Evolutionary conservation across 2,329 filamentous ascomycete species (phyloP).

Genomic region (Penicillium sp.): DNA sequence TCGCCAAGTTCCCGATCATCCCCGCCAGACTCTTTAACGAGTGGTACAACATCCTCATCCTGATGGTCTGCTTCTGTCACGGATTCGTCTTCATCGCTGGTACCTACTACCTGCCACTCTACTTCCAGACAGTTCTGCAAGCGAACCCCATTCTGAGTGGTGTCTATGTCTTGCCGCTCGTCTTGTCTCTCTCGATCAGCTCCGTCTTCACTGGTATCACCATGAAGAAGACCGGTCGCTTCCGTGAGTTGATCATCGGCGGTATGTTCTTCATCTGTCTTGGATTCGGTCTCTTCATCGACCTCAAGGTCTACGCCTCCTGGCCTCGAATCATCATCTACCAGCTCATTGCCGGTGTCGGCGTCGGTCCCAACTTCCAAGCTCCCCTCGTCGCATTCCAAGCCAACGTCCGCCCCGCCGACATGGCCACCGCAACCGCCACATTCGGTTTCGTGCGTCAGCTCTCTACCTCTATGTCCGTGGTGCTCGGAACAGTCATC

Average conservation of each 20-base stretch:
- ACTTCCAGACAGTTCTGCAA: conserved; percentile 76
- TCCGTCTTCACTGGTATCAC: conserved; percentile 66
- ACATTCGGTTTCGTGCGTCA: conserved; percentile 64
- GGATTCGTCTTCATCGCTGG: conserved; percentile 76
- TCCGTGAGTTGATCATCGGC: conserved; percentile 61
- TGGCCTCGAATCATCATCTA: conserved; percentile 54
- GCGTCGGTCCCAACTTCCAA: conserved; percentile 66
- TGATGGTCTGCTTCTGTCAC: conserved; percentile 70
- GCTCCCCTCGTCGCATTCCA: conserved; percentile 66
- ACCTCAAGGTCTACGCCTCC: conserved; percentile 55
- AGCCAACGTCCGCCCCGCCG: conserved; percentile 58
- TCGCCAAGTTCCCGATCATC: conserved; percentile 77
- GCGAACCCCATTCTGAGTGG: conserved; percentile 71
- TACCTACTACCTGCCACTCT: conserved; percentile 80
- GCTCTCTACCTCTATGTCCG: conserved; percentile 58
- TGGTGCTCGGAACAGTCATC: conserved; percentile 60
- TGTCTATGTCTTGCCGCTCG: conserved; percentile 72
- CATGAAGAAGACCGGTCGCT: conserved; percentile 72
- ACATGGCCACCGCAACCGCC: conserved; percentile 65
- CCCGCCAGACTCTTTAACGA: conserved; percentile 70
- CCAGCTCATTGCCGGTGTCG: conserved; percentile 62
- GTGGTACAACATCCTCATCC: conserved; percentile 65
- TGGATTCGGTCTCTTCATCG: conserved; percentile 67
- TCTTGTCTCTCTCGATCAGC: conserved; percentile 65
- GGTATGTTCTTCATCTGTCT: conserved; percentile 63